Base-by-base conservation (phyloP, 2,329 filamentous ascomycete genomes). In the Ophiosphaerella herpotricha region DNA sequence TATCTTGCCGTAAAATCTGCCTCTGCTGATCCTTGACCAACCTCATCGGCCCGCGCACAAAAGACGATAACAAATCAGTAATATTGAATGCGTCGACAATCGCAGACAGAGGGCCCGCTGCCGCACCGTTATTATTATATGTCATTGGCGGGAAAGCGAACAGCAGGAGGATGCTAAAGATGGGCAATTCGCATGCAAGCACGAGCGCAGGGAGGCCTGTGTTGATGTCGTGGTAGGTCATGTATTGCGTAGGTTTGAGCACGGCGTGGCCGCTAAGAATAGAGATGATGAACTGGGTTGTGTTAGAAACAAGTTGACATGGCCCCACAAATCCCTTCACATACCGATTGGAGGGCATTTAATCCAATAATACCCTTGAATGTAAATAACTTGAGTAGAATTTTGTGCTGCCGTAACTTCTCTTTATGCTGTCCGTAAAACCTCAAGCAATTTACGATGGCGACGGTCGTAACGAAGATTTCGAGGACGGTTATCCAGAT, bases 331-430 rank as follows among this genome's bases (percentile, higher is more conserved):
- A 16, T 31, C 7, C 9, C 11, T 18, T 14, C 11, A 48, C 65
- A 35, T 60, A 71, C 66, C 18, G 55, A 65, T 43, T 70, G 67
- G 3, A 68, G 29, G 8, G 55, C 58, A 18, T 67, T 70, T 4
- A 71, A 43, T 18, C 61, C 60, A 38, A 70, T 67, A 45, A 70
- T 64, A 5, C 67, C 60, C 38, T 70, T 70, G 54, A 71, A 70
- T 0, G 66, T 62, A 18, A 64, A 45, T 23, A 71, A 56, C 53
- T 71, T 70, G 7, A 68, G 50, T 7, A 70, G 37, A 3, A 67
- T 63, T 8, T 49, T 60, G 34, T 71, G 64, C 34, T 60, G 56
- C 7, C 39, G 41, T 7, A 71, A 42, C 31, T 60, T 48, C 0
- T 46, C 26, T 43, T 68, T 64, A 40, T 63, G 58, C 3, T 39